Evolutionary conservation across 169 alveolate species (phyloP), one percentile per base, ranked within the genome.

Genomic region (Cryptosporidium sp.): DNA sequence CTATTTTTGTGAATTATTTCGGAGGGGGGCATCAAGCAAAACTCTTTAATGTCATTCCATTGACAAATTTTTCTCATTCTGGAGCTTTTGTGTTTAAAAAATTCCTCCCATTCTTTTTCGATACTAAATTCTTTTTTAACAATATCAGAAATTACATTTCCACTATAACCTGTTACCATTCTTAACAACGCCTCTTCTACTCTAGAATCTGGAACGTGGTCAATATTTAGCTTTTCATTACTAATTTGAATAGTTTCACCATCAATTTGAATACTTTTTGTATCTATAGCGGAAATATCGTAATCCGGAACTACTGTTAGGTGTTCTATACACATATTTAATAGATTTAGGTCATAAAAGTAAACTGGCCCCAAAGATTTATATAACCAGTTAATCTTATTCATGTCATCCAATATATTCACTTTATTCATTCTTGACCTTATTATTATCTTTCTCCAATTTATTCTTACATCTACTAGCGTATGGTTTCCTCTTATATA

Each of bases 161-260:
- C 89, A 48, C 89, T 80, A 65, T 80, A 80, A 21, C 89, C 89
- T 5, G 87, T 80, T 37, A 80, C 73, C 73, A 62, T 80, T 43
- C 74, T 59, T 23, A 80, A 26, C 14, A 80, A 48, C 7, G 87
- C 87, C 31, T 80, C 87, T 39, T 80, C 80, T 16, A 65, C 74
- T 41, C 39, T 80, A 10, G 87, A 80, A 59, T 80, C 80, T 26
- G 73, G 80, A 21, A 80, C 7, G 45, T 80, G 59, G 29, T 80
- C 87, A 26, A 80, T 65, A 61, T 45, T 80, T 10, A 80, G 48
- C 33, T 41, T 59, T 80, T 80, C 87, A 23, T 80, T 80, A 62
- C 87, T 80, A 21, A 80, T 9, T 65, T 43, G 3, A 23, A 80
- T 39, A 18, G 41, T 29, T 3, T 80, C 69, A 23, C 74, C 87